A percentile compares a stretch with the other conserved stretches of the same genome.
These are phyloP conservation scores for Penicillium expansum DNA, from an alignment of 2,329 filamentous ascomycete genomes.

Conservation along the genomic window DNA sequence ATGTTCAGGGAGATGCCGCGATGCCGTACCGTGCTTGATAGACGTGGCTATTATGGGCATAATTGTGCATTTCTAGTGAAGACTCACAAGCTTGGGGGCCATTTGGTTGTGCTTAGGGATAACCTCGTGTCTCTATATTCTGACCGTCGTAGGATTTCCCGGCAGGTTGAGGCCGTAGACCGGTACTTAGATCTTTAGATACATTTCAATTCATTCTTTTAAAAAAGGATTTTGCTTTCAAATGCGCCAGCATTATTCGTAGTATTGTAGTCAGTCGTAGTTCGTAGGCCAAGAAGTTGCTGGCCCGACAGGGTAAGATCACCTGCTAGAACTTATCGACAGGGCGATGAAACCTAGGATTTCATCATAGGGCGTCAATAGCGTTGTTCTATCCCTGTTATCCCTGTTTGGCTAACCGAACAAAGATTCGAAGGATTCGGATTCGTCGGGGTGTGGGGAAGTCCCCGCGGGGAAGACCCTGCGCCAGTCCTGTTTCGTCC, in stretches of 20 bases:
- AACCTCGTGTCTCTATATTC: background rate
- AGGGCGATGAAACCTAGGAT: no score
- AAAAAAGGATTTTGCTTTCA: background rate
- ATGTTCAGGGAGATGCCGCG: background rate
- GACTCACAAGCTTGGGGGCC: background rate
- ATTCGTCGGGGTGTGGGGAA: constrained; percentile 1
- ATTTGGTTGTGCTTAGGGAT: background rate
- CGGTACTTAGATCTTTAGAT: background rate
- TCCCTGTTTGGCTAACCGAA: background rate
- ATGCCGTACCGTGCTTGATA: background rate
- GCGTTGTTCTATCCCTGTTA: background rate
- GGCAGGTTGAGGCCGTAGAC: background rate
- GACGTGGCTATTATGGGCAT: background rate
- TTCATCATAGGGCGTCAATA: background rate
- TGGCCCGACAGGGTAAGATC: background rate
- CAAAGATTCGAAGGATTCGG: no score
- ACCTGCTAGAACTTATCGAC: background rate
- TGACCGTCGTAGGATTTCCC: background rate
- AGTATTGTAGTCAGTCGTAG: no score
- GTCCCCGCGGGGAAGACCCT: constrained; percentile 4
- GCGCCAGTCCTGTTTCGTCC: background rate
- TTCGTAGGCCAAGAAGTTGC: no score
- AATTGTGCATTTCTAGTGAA: background rate
- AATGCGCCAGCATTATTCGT: no score
- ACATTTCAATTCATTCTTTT: background rate